phyloP scores from a whole-genome alignment of 495 filamentous ascomycete genomes.

The Aspergillus heteromorphus region DNA sequence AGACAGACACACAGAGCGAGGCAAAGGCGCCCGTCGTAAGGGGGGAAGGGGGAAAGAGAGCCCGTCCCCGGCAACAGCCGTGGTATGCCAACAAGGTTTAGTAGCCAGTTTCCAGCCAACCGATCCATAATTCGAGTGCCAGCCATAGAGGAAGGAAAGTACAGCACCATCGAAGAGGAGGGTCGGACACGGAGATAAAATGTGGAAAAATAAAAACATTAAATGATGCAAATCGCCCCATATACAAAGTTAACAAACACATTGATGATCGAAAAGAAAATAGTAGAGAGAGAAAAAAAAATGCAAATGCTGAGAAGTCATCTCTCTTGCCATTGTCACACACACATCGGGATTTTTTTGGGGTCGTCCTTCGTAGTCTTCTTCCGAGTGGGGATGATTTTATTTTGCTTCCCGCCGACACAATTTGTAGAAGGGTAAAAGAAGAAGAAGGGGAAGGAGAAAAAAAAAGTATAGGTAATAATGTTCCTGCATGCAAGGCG shows the following conservation, averaged over 20 bases:
- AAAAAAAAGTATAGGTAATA: conserved; percentile 23
- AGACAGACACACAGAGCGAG: no score
- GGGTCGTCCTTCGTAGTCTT: conserved; percentile 22
- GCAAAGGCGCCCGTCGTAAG: no score
- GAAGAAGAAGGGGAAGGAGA: conserved; percentile 27
- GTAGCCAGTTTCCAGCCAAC: not conserved
- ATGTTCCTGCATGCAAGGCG: conserved; percentile 38
- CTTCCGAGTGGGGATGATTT: conserved; percentile 14
- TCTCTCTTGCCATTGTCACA: conserved; percentile 31
- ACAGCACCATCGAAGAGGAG: conserved; percentile 1
- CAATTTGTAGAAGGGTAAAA: conserved; percentile 13
- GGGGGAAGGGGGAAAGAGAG: no score
- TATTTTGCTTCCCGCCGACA: conserved; percentile 17
- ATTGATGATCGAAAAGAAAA: conserved; percentile 19
- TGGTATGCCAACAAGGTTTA: conserved; percentile 1
- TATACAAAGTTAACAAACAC: conserved; percentile 37
- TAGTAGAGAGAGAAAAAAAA: conserved; percentile 20
- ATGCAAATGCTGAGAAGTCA: conserved; percentile 45
- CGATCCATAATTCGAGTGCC: not conserved
- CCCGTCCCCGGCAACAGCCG: not conserved
- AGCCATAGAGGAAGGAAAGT: conserved; percentile 5
- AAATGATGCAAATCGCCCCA: conserved; percentile 38
- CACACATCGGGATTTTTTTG: conserved; percentile 31
- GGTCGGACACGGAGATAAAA: conserved; percentile 5
- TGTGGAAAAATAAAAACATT: conserved; percentile 27